Percentiles rank a stretch among this genome's conserved stretches.
Evolutionary conservation across 2,329 filamentous ascomycete species (phyloP).

Genomic region (Chaetomium strumarium): DNA sequence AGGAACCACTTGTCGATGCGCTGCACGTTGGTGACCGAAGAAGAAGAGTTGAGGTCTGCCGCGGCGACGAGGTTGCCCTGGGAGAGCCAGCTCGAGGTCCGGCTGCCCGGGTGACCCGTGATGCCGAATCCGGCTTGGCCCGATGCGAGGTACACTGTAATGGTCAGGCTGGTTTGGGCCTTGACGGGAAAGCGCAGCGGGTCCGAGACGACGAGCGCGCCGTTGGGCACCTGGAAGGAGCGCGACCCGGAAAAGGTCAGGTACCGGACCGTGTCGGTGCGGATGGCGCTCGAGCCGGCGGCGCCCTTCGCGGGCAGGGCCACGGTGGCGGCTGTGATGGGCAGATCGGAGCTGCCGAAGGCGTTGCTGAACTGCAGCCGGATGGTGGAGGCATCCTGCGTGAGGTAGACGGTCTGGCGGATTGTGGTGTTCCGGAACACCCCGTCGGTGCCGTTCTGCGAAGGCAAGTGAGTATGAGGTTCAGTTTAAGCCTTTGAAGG

Average conservation of each 20-base stretch:
- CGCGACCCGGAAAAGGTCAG: slow-evolving; percentile 51
- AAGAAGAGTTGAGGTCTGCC: slow-evolving; percentile 31
- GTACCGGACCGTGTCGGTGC: slow-evolving; percentile 39
- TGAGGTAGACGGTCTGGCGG: slow-evolving; percentile 55
- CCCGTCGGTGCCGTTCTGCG: slow-evolving; percentile 45
- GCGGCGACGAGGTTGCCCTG: slow-evolving; percentile 45
- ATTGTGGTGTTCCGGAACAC: slow-evolving; percentile 55
- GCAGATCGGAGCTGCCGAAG: slow-evolving; percentile 52
- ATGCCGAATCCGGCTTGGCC: slow-evolving; percentile 51
- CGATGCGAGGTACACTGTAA: slow-evolving; percentile 52
- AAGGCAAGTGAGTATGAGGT: slow-evolving; percentile 13
- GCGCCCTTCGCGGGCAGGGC: slow-evolving; percentile 46
- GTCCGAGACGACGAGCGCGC: slow-evolving; percentile 53
- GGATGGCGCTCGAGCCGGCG: slow-evolving; percentile 44
- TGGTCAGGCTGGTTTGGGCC: slow-evolving; percentile 43
- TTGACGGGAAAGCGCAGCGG: slow-evolving; percentile 47
- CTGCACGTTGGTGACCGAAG: slow-evolving; percentile 15
- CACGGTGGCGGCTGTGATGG: slow-evolving; percentile 52
- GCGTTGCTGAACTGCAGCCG: slow-evolving; percentile 57
- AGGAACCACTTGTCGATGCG: slow-evolving; percentile 51
- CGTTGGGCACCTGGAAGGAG: slow-evolving; percentile 46
- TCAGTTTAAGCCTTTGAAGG: too few relatives aligned
- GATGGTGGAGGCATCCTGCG: slow-evolving; percentile 46
- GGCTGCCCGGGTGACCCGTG: slow-evolving; percentile 56
- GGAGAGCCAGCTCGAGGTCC: slow-evolving; percentile 51